Evolutionary conservation across 345 rosid species (phyloP).

Genomic region (Cardamine resedifolia): DNA sequence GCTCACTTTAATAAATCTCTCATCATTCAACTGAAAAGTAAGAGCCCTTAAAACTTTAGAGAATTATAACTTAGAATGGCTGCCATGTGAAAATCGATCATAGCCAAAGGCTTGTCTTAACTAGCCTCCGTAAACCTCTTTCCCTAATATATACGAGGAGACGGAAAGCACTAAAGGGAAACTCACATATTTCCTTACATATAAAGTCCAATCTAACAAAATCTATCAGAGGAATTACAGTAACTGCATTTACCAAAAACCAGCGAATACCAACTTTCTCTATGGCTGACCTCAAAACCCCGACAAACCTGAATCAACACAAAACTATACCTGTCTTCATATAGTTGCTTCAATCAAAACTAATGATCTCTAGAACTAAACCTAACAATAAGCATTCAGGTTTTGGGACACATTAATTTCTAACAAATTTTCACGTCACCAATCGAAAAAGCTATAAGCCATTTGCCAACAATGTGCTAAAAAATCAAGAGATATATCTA

Average conservation of each 20-base stretch:
- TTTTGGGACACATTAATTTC: background rate
- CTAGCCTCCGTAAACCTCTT: background rate
- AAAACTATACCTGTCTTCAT: slow-evolving; percentile 1
- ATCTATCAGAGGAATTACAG: background rate
- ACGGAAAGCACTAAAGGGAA: background rate
- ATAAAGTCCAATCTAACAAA: background rate
- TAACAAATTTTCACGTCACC: background rate
- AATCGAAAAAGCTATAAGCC: background rate
- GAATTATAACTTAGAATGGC: background rate
- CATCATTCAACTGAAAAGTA: background rate
- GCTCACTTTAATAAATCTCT: background rate
- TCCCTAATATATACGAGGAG: background rate
- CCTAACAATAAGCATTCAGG: background rate
- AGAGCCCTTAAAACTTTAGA: background rate
- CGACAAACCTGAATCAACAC: background rate
- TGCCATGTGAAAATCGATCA: background rate
- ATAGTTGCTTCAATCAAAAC: background rate
- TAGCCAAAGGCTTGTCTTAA: background rate
- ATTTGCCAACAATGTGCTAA: background rate
- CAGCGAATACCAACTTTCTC: background rate
- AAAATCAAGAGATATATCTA: background rate
- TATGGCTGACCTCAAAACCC: background rate
- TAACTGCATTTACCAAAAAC: background rate
- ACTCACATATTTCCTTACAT: background rate
- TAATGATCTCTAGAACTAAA: slow-evolving; percentile 3